Base-by-base conservation (phyloP, 2,329 filamentous ascomycete species). In the Microascus cirrosus region DNA sequence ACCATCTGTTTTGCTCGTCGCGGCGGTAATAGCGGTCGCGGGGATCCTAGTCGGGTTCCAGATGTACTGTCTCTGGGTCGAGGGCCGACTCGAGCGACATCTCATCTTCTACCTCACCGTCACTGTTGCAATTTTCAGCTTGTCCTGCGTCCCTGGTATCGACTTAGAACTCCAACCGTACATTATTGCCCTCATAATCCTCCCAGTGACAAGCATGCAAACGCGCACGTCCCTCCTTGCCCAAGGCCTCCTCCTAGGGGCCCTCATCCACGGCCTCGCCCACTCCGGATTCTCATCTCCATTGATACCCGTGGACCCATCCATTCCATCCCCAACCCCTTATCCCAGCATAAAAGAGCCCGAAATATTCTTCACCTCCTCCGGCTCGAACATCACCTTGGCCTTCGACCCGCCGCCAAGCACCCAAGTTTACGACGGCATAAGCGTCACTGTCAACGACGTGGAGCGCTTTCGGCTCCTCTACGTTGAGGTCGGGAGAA, bases 221-320 rank as follows among this genome's bases (percentile, higher is more conserved):
- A 90, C 84, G 2, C 77, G 88, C 0, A 81, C 85, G 0, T 81
- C 79, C 10, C 71, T 90, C 7, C 67, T 88, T 6, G 90, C 86
- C 63, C 87, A 91, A 66, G 88, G 88, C 2, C 70, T 91, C 18
- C 74, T 91, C 0, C 72, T 90, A 8, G 88, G 88, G 1, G 74
- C 91, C 0, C 90, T 90, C 66, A 81, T 91, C 69, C 90, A 91
- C 64, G 87, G 87, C n/a, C 78, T 87, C 57, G 87, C 86, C 2
- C 75, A 86, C n/a, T 90, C 87, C 87, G 87, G 87, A 0, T 91
- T 90, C 66, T 86, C 83, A 58, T 78, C 80, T 7, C 83, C 22
- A n/a, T 12, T 91, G 52, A 76, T 91, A 7, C 82, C 91, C 67
- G 90, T 87, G 0, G 82, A 84, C 0, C 77, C 71, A 1, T 78